A percentile compares a stretch with the other conserved stretches of the same genome.
Evolutionary conservation across 2,329 filamentous ascomycete genomes (phyloP).

Genomic region (Cadophora luteo-olivacea): DNA sequence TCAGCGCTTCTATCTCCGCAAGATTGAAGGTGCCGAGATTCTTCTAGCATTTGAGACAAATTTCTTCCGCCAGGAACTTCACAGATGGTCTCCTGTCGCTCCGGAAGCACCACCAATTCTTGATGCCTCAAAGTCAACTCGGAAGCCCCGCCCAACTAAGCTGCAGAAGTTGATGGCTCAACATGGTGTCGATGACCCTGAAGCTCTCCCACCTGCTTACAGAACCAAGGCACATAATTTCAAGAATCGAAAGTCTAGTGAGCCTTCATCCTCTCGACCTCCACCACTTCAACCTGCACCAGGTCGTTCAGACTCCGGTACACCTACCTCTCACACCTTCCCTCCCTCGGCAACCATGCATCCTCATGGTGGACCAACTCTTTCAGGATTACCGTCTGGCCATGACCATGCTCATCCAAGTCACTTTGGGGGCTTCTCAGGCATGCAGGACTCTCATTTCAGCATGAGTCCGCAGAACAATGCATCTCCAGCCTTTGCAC

Average conservation of each 20-base stretch:
- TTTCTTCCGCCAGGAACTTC: slow-evolving; percentile 92
- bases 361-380: slow-evolving; percentile 36
- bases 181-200: slow-evolving; percentile 86
- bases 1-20: slow-evolving; percentile 93
- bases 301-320: slow-evolving; percentile 43
- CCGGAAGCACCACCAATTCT: slow-evolving; percentile 84
- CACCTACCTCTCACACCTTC: slow-evolving; percentile 40
- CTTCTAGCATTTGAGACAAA: slow-evolving; percentile 94
- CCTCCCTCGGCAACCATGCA: slow-evolving; percentile 35
- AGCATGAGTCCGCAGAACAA: slow-evolving; percentile 35
- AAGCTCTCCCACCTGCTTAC: slow-evolving; percentile 80
- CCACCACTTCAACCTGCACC: slow-evolving; percentile 42
- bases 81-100: slow-evolving; percentile 93
- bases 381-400: slow-evolving; percentile 38
- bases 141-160: slow-evolving; percentile 95
- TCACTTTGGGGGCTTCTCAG: slow-evolving; percentile 34
- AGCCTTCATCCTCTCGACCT: slow-evolving; percentile 40
- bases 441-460: slow-evolving; percentile 39
- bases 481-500: slow-evolving; percentile 42
- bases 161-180: slow-evolving; percentile 93
- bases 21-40: slow-evolving; percentile 96
- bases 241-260: slow-evolving; percentile 44
- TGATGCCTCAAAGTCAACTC: slow-evolving; percentile 86
- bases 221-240: slow-evolving; percentile 44
- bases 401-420: slow-evolving; percentile 41